Base-by-base conservation (phyloP, 1,284 basidiomycete species). In the Boletus chippewaensis region DNA sequence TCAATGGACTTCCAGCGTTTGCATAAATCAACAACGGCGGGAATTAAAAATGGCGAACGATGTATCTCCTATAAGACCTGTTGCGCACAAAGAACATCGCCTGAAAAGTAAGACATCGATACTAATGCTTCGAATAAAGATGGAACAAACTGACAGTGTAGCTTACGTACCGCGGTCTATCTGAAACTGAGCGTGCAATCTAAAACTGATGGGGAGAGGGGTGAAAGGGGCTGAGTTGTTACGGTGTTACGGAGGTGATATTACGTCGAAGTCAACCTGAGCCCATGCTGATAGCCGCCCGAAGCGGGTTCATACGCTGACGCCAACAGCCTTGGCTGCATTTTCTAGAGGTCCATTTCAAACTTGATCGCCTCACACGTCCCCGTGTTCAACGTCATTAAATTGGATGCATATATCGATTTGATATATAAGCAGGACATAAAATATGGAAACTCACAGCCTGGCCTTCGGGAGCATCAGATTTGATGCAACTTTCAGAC, bases 391-490 rank as follows among this genome's bases (percentile, higher is more conserved):
- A 8, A 35, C 9, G 8, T 26, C 24, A 26, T 26, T 26, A n/a
- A 7, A 11, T 32, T 13, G 20, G 10, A 24, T 32, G 16, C 16
- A 45, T 28, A 38, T 40, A 52, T 8, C 2, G 10, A 38, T 24
- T 13, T 22, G 46, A 20, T 45, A 24, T 22, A 50, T 22, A 43
- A 34, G 32, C 22, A 16, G 11, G 38, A 43, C 35, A 15, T 4
- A 31, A 9, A 24, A 16, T 29, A 13, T 20, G n/a, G 40, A n/a
- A n/a, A 13, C 42, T 71, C 57, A 78, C 38, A 81, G 66, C 60
- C 74, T 81, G 22, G 78, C 68, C 57, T 68, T 74, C 2, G 62
- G 49, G 20, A 63, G 39, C 16, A 76, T 57, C 26, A 63, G 53
- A 43, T 57, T 57, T 16, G 69, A 68, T 2, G 75, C 74, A 10